Base-by-base conservation (phyloP, 2,329 filamentous ascomycete species). In the Diaporthe amygdali region DNA sequence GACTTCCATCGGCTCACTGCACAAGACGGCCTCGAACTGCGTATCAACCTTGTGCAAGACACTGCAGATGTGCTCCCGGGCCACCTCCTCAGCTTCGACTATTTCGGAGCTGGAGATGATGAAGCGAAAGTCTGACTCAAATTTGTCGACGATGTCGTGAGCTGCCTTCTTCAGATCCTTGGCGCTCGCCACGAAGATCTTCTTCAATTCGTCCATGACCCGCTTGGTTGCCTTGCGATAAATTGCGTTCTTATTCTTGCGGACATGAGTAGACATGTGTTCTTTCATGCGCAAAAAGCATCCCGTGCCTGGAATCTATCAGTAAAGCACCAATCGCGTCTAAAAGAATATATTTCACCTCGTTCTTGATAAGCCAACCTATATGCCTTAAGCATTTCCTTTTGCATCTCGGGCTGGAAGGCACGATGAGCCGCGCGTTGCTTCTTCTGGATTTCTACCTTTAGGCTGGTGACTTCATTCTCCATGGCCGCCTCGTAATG, bases 41-140 rank as follows among this genome's bases (percentile, higher is more conserved):
- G 44, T 22, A 17, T 72, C 71, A 9, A 70, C 68, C 20, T 44
- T 47, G n/a, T 41, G 32, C n/a, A 72, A 44, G 0, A 72, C 9
- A 22, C 3, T n/a, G 8, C 49, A 46, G 54, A 55, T 66, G n/a
- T 55, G 46, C 5, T 47, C 68, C 6, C 63, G 71, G 27, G 63
- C 71, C 5, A 67, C 56, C 5, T 55, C 54, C 10, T 47, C 56
- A 17, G 47, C 68, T 22, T 72, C 68, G 22, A 71, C 37, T 30
- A 34, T 64, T 47, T 56, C 55, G 3, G 59, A 37, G 12, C 37
- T 51, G 20, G 10, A 17, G 20, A 72, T 34, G 20, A 70, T 22
- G 15, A 15, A 39, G 15, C 39, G 27, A 22, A 55, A 72, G 20
- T 72, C 47, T 15, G 8, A 5, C 20, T 63, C 17, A 2, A 63